Percentiles rank a stretch among this genome's conserved stretches.
Evolutionary conservation across 2,329 filamentous ascomycete species (phyloP).

Genomic region (Aspergillus sp.): DNA sequence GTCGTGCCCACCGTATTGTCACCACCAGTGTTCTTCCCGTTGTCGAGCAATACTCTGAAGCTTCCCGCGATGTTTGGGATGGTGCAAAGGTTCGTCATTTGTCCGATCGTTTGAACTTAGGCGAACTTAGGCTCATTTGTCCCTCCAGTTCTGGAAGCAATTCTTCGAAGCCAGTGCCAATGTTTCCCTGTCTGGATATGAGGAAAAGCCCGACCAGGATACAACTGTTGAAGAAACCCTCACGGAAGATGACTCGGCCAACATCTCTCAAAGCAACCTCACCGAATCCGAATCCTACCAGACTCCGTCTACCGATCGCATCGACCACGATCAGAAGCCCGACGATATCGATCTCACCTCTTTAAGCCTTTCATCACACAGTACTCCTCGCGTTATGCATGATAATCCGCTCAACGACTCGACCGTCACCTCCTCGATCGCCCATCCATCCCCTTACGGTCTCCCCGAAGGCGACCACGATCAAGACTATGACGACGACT

Average conservation of each 20-base stretch:
- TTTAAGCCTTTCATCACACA: conserved; percentile 47
- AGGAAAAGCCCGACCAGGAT: conserved; percentile 68
- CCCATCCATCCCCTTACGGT: conserved; percentile 72
- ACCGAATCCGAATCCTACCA: conserved; percentile 43
- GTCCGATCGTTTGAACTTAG: background rate
- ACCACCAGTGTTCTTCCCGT: conserved; percentile 89
- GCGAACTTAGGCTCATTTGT: background rate
- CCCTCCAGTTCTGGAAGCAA: conserved; percentile 90
- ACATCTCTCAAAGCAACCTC: conserved; percentile 44
- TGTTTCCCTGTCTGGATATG: conserved; percentile 92
- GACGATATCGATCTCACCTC: conserved; percentile 49
- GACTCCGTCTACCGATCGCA: conserved; percentile 39
- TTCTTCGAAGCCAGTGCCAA: conserved; percentile 99
- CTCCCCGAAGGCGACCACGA: background rate
- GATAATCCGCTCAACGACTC: conserved; percentile 36
- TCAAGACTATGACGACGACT: conserved; percentile 19
- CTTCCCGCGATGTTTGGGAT: conserved; percentile 94
- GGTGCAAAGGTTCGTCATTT: conserved; percentile 71
- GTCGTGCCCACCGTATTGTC: conserved; percentile 91
- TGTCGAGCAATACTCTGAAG: conserved; percentile 91
- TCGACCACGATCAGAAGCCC: conserved; percentile 28
- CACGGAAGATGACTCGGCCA: conserved; percentile 56
- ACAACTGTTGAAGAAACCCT: conserved; percentile 52
- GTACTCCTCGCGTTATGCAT: conserved; percentile 44
- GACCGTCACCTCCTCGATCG: conserved; percentile 42